Percentiles rank a stretch among this genome's conserved stretches.
Evolutionary conservation across 73 alveolate species (phyloP).

Genomic region (Paramecium primaurelia): DNA sequence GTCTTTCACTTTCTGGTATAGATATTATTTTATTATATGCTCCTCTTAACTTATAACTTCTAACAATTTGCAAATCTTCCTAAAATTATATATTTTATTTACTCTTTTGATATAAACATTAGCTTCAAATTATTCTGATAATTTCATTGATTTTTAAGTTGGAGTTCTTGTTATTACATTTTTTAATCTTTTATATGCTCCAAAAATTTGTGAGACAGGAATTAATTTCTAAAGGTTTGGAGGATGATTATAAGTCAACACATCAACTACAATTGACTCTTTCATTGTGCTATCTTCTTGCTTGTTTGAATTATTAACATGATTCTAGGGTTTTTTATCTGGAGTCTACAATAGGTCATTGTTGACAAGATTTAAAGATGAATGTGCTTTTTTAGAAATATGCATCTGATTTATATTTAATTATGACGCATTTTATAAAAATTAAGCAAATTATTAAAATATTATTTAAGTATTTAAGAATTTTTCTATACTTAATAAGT

Average conservation of each 20-base stretch:
- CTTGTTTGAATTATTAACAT: not conserved
- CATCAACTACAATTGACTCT: not conserved
- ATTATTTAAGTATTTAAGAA: too few species aligned
- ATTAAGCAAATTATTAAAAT: not conserved
- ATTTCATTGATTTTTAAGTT: not conserved
- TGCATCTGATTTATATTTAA: not conserved
- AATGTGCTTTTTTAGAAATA: not conserved
- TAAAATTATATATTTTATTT: not conserved
- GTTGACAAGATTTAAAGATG: not conserved
- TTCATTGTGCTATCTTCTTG: not conserved
- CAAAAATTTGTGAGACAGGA: slow-evolving; percentile 8
- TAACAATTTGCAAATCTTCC: slow-evolving; percentile 40
- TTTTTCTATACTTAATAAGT: too few species aligned
- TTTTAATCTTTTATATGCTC: slow-evolving; percentile 31
- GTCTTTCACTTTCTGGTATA: slow-evolving; percentile 17
- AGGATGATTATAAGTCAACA: not conserved
- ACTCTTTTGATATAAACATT: slow-evolving; percentile 41
- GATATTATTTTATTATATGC: slow-evolving; percentile 23
- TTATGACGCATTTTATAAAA: not conserved
- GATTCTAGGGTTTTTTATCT: not conserved
- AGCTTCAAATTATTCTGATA: slow-evolving; percentile 35
- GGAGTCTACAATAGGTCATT: not conserved
- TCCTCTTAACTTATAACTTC: slow-evolving; percentile 50
- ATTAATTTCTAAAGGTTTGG: not conserved
- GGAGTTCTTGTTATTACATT: slow-evolving; percentile 9